Evolutionary conservation across 305 asterid genomes (phyloP), one percentile per base, ranked within the genome.

Genomic region (Withania somnifera): DNA sequence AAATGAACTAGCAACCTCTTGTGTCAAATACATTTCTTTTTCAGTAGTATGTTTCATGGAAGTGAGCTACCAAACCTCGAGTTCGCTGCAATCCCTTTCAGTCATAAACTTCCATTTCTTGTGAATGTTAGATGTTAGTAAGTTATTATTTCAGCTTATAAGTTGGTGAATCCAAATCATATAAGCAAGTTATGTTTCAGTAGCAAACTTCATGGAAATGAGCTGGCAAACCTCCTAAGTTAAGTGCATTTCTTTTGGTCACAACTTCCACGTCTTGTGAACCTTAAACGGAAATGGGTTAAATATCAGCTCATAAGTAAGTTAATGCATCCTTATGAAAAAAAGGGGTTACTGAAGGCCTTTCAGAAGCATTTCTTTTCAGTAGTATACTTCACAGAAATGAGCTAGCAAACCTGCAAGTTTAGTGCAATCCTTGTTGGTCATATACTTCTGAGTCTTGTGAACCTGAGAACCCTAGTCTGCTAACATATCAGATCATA

Each of bases 211-310:
- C 58, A 45, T 14, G 58, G 78, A 71, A 47, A 51, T 71, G 57
- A 45, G 5, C 36, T 71, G 45, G 57, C 79, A 45, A 71, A 7
- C 40, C 57, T 42, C 78, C 58, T 24, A 30, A 45, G 56, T 24
- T 71, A 3, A 45, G 22, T 71, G 36, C 58, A 45, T 71, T 17
- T 9, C 38, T 75, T 45, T 73, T 47, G 79, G 60, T 24, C 42
- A 15, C 26, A 26, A 30, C 79, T 50, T 47, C 60, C 79, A 26
- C 13, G 57, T 42, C 79, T 26, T 68, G 77, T 38, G 53, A 38
- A 50, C 24, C 79, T 75, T 75, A 26, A n/a, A n/a, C n/a, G n/a
- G n/a, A n/a, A n/a, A 75, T 75, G 79, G 56, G 78, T 15, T 75
- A 50, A 19, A 75, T 28, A 15, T 75, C 42, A 75, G 5, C 58